phyloP scores from a whole-genome alignment of 208 protist species.

The Crithidia sp. region DNA sequence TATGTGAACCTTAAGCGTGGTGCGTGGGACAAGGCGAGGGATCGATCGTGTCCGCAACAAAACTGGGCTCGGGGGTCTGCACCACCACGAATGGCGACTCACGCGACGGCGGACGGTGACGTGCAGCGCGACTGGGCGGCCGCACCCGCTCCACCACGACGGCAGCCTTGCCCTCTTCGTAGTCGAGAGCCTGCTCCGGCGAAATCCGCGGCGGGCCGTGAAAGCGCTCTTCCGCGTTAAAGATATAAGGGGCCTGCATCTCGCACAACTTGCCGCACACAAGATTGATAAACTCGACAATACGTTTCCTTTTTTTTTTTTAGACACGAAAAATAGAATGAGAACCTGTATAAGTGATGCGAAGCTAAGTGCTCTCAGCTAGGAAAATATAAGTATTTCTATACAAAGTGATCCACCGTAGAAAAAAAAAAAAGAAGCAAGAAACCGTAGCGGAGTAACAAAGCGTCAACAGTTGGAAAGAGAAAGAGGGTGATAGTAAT shows the following conservation, averaged over 20 bases:
- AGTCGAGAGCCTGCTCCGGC: conserved; percentile 13
- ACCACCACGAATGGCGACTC: conserved; percentile 7
- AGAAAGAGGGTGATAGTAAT: too few relatives aligned
- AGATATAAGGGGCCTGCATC: conserved; percentile 18
- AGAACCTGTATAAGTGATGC: background rate
- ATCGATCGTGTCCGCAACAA: conserved; percentile 21
- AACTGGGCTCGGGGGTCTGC: conserved; percentile 6
- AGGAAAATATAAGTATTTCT: background rate
- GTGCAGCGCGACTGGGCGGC: background rate
- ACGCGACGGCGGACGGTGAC: background rate
- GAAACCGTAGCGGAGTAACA: too few relatives aligned
- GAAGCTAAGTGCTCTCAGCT: too few relatives aligned
- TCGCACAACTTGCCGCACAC: background rate
- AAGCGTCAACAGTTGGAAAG: too few relatives aligned
- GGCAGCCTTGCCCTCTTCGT: background rate
- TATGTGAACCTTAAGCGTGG: background rate
- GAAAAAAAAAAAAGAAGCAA: too few relatives aligned
- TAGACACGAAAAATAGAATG: background rate
- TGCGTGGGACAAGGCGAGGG: conserved; percentile 11
- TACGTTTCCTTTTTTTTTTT: conserved; percentile 1
- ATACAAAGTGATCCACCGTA: background rate
- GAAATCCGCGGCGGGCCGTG: conserved; percentile 3
- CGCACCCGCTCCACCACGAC: background rate
- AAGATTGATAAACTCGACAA: background rate
- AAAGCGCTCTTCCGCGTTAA: conserved; percentile 17